These are phyloP conservation scores for Stachybotrys chlorohalonatus DNA, from an alignment of 2,329 filamentous ascomycete genomes.

Conservation along the genomic window DNA sequence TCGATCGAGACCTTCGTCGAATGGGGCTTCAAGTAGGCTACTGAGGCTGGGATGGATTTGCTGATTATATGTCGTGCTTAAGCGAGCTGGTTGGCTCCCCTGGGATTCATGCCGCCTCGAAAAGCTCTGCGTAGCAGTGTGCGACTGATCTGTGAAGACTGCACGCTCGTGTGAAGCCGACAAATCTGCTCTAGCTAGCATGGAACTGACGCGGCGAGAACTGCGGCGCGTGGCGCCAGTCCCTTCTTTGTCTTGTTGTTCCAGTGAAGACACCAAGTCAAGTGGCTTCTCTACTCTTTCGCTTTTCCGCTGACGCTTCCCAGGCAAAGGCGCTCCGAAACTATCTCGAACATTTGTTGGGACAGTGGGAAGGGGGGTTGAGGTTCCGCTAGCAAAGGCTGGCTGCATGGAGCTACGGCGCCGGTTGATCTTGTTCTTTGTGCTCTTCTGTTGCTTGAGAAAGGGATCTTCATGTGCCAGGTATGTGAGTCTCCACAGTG, in stretches of 20 bases:
- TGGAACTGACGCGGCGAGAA: conserved; percentile 78
- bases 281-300: conserved; percentile 41
- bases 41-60: conserved; percentile 43
- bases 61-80: conserved; percentile 33
- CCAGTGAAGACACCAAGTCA: conserved; percentile 62
- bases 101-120: conserved; percentile 65
- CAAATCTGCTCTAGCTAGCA: conserved; percentile 78
- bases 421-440: conserved; percentile 37
- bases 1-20: conserved; percentile 63
- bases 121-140: conserved; percentile 28
- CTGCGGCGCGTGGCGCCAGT: conserved; percentile 46
- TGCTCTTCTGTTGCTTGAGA: conserved; percentile 34
- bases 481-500: conserved; percentile 77
- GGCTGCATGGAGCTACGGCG: conserved; percentile 58
- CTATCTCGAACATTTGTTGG: conserved; percentile 66
- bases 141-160: conserved; percentile 63
- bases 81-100: conserved; percentile 29
- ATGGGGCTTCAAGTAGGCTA: conserved; percentile 58
- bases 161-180: conserved; percentile 76
- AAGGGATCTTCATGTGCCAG: conserved; percentile 56
- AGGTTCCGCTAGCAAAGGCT: conserved; percentile 62
- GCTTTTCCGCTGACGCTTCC: conserved; percentile 44
- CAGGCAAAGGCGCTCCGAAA: conserved; percentile 51
- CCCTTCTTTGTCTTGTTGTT: conserved; percentile 51
- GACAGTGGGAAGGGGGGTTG: conserved; percentile 66